Percentiles rank a stretch among this genome's conserved stretches.
Conservation (phyloP, 179 eudicot genomes). For the Patellifolia procumbens region DNA sequence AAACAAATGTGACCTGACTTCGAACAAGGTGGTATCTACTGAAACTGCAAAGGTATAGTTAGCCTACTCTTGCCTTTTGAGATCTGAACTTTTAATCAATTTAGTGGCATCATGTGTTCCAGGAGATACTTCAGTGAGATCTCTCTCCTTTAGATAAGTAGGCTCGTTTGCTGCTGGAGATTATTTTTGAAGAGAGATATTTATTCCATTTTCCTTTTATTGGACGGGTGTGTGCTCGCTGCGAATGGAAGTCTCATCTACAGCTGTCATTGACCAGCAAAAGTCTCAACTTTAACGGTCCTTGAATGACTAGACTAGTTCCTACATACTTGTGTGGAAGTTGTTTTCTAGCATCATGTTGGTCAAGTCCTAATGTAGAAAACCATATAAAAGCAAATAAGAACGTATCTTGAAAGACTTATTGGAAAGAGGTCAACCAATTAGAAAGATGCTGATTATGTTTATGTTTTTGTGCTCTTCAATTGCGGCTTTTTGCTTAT, state of each 20-base stretch:
- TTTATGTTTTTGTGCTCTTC: background rate
- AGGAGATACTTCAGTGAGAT: background rate
- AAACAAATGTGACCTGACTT: slow-evolving; percentile 42
- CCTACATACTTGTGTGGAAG: background rate
- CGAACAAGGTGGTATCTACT: slow-evolving; percentile 46
- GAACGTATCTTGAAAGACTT: background rate
- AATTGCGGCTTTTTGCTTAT: background rate
- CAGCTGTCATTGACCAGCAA: too few species aligned
- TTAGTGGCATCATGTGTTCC: background rate
- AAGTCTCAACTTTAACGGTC: background rate
- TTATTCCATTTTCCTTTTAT: background rate
- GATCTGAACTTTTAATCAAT: slow-evolving; percentile 1
- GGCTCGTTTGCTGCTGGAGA: background rate
- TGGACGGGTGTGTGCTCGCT: background rate
- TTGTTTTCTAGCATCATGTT: background rate
- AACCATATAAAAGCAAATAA: background rate
- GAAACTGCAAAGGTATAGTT: slow-evolving; percentile 41
- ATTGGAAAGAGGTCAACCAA: background rate
- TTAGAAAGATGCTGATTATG: background rate
- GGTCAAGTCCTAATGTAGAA: background rate
- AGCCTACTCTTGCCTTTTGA: background rate
- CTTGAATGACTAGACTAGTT: background rate
- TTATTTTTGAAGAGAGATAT: background rate
- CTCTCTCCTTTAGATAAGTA: background rate
- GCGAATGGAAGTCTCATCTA: background rate